phyloP scores from a whole-genome alignment of 2,329 filamentous ascomycete genomes.

The Sclerotinia sclerotiorum region DNA sequence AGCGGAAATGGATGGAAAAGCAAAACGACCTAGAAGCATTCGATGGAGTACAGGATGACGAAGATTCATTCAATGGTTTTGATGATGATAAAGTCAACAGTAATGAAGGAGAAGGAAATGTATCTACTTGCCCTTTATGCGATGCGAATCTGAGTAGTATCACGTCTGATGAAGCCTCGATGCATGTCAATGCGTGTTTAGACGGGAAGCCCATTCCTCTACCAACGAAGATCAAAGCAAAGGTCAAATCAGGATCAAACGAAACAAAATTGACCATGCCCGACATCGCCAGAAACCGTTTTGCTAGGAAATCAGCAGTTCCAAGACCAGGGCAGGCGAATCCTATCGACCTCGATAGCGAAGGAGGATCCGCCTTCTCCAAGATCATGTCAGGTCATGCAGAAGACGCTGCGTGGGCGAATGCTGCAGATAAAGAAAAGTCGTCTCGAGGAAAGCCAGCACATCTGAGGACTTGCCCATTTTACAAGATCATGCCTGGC shows the following conservation, averaged over 20 bases:
- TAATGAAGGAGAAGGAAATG: conserved; percentile 27
- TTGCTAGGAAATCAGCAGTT: conserved; percentile 62
- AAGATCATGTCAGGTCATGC: conserved; percentile 91
- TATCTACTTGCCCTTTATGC: conserved; percentile 72
- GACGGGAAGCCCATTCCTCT: conserved; percentile 73
- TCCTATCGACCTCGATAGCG: conserved; percentile 60
- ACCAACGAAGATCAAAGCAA: conserved; percentile 39
- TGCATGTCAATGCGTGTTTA: conserved; percentile 90
- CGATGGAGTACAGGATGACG: conserved; percentile 43
- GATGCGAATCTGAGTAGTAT: conserved; percentile 60
- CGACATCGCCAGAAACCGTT: conserved; percentile 45
- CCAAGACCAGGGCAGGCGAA: conserved; percentile 79
- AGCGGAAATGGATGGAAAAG: conserved; percentile 72
- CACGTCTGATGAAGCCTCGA: conserved; percentile 65
- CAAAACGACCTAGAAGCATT: conserved; percentile 66
- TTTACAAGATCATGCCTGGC: conserved; percentile 96
- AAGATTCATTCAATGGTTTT: conserved; percentile 36
- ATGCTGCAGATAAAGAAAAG: conserved; percentile 76
- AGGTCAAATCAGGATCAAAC: conserved; percentile 26
- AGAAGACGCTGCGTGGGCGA: conserved; percentile 87
- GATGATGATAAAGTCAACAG: conserved; percentile 25
- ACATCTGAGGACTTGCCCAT: conserved; percentile 88
- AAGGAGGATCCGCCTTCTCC: conserved; percentile 73
- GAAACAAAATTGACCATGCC: conserved; percentile 35
- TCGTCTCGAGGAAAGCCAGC: conserved; percentile 80